Base-by-base conservation (phyloP, 305 asterid genomes). In the Ilex paraguariensis region DNA sequence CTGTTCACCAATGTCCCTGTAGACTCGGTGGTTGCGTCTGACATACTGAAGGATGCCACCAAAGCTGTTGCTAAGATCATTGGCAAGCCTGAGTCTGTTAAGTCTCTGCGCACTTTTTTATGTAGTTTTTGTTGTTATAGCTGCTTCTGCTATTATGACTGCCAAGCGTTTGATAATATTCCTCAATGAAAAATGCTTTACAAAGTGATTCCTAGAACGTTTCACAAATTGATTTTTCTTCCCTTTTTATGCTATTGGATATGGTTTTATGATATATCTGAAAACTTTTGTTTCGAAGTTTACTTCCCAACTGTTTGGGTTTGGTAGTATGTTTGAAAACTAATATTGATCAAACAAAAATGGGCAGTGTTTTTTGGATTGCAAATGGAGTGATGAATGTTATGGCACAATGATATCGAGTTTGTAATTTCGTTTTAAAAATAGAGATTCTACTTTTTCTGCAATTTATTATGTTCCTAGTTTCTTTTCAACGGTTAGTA, bases 11-110 rank as follows among this genome's bases (percentile, higher is more conserved):
- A 92, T 66, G 76, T 90, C 45, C 98, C 98, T 7, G 97, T 92
- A 36, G 98, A 92, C 61, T 79, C 88, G 4, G 97, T 92, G 16
- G 85, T 87, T 33, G 97, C 94, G 61, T 92, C 98, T 49, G 97
- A 92, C 65, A 85, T 92, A 62, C 95, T 92, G 64, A 85, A 82
- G 69, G 97, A 92, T 82, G 96, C 97, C 42, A 85, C 97, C 40
- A 92, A 90, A 84, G 97, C 97, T 16, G 97, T 92, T 56, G 88
- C 97, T 62, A 92, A 82, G 69, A 90, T 79, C 73, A 79, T 92
- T 55, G 95, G 94, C 73, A 92, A 90, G 69, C 97, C 98, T 6
- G 97, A 92, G 73, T 90, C 98, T 0, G 98, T 91, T 66, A 74
- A 68, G 70, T 31, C 32, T 54, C 30, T 46, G 7, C 52, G 13